Conservation (phyloP, 345 rosid genomes). For the Corchorus capsularis region DNA sequence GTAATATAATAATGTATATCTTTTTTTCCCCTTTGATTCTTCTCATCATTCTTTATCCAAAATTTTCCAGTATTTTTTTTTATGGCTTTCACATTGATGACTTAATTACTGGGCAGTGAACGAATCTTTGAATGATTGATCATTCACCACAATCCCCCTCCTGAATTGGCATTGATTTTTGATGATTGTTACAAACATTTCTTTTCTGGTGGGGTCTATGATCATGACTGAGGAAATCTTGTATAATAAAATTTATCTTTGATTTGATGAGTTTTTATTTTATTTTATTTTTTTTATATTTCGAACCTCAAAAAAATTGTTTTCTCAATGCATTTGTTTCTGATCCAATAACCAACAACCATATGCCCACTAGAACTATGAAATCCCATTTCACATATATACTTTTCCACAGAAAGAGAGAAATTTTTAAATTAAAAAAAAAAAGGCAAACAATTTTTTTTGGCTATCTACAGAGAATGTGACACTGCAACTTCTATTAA, state of each 20-base stretch:
- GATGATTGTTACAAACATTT: slow-evolving; percentile 12
- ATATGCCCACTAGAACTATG: too few relatives aligned
- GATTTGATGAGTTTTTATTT: not conserved
- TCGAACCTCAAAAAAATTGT: not conserved
- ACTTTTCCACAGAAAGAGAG: too few relatives aligned
- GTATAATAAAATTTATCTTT: not conserved
- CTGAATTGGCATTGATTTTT: not conserved
- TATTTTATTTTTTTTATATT: too few relatives aligned
- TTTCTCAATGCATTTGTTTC: not conserved
- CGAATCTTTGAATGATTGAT: slow-evolving; percentile 17
- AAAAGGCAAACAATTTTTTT: too few relatives aligned
- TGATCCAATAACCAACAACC: too few relatives aligned
- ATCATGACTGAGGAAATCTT: not conserved
- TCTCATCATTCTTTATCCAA: not conserved
- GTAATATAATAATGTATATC: not conserved
- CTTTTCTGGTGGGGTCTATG: not conserved
- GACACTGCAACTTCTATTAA: too few relatives aligned
- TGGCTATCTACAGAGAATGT: too few relatives aligned
- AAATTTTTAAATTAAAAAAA: too few relatives aligned
- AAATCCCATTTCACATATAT: too few relatives aligned
- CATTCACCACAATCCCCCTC: slow-evolving; percentile 5
- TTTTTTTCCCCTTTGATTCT: not conserved
- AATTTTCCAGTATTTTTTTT: not conserved
- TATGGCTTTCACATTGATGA: not conserved
- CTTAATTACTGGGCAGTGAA: not conserved